phyloP scores from a whole-genome alignment of 768 basidiomycete species.

The Phaeotremella skinneri region DNA sequence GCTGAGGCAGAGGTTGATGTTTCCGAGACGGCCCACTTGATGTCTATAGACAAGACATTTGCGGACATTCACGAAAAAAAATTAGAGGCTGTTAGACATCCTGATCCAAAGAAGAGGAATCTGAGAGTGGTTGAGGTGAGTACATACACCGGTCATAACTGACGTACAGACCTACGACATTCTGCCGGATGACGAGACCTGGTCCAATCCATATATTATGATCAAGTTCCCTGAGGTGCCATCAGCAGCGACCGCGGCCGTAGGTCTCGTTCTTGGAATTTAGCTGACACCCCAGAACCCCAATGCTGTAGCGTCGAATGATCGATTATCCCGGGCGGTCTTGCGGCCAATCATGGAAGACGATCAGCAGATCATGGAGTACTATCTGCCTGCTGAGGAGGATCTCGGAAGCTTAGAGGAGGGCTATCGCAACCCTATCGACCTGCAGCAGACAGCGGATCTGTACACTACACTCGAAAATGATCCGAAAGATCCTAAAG shows the following conservation, averaged over 20 bases:
- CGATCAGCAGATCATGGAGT: conserved; percentile 39
- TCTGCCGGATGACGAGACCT: conserved; percentile 42
- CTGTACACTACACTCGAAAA: conserved; percentile 5
- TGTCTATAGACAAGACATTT: conserved; percentile 46
- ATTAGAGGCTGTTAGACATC: conserved; percentile 27
- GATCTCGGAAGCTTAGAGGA: conserved; percentile 26
- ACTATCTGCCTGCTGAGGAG: conserved; percentile 40
- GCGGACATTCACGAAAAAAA: conserved; percentile 22
- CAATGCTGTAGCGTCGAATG: conserved; percentile 24
- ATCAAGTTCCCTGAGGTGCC: conserved; percentile 47
- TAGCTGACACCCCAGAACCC: conserved; percentile 18
- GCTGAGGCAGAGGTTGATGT: conserved; percentile 37
- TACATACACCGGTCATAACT: background rate
- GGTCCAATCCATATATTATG: conserved; percentile 36
- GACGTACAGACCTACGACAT: conserved; percentile 40
- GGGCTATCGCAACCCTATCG: conserved; percentile 24
- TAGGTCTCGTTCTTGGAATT: conserved; percentile 14
- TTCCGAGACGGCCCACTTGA: conserved; percentile 47
- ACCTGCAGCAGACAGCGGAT: conserved; percentile 23
- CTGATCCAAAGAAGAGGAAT: conserved; percentile 33
- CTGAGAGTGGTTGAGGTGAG: conserved; percentile 43
- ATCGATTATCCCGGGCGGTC: conserved; percentile 30
- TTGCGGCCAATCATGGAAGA: conserved; percentile 35
- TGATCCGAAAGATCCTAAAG: conserved; percentile 18
- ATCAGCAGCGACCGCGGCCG: conserved; percentile 32